Conservation (phyloP, 257 asterid species). For the Misopates orontium region DNA sequence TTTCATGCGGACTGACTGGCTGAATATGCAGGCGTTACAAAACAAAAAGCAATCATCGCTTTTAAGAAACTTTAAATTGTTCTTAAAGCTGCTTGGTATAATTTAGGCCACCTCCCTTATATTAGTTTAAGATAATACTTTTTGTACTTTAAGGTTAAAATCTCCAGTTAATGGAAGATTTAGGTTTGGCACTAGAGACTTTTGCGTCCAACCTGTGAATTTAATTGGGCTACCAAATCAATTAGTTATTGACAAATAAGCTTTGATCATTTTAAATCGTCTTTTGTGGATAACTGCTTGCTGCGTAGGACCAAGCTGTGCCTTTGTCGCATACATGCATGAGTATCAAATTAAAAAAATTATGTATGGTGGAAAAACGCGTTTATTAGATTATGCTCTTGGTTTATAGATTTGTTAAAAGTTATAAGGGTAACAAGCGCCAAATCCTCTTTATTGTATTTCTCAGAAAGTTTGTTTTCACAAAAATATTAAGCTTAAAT, state of each 20-base stretch:
- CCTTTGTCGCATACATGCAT: no score
- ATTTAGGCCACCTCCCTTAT: slow-evolving; percentile 45
- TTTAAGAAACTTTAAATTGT: slow-evolving; percentile 38
- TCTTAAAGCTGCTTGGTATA: slow-evolving; percentile 36
- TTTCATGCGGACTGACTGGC: slow-evolving; percentile 30
- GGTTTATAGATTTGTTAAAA: no score
- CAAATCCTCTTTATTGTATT: no score
- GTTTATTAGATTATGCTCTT: no score
- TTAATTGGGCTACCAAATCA: background rate
- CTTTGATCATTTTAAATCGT: no score
- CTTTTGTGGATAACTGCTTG: no score
- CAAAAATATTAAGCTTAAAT: no score
- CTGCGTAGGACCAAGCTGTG: no score
- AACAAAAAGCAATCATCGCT: slow-evolving; percentile 42
- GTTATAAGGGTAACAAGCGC: no score
- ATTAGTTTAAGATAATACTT: background rate
- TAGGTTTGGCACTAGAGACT: slow-evolving; percentile 31
- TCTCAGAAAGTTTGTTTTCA: no score
- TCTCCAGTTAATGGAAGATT: slow-evolving; percentile 18
- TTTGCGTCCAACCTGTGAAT: slow-evolving; percentile 13
- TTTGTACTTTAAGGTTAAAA: background rate
- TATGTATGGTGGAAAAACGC: no score
- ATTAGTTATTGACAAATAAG: background rate
- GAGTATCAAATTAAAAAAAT: no score
- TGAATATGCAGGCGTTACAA: slow-evolving; percentile 38